Percentiles rank a stretch among this genome's conserved stretches.
These are phyloP conservation scores for Pseudopyricularia javanii DNA, from an alignment of 2,329 filamentous ascomycete species.

Conservation along the genomic window DNA sequence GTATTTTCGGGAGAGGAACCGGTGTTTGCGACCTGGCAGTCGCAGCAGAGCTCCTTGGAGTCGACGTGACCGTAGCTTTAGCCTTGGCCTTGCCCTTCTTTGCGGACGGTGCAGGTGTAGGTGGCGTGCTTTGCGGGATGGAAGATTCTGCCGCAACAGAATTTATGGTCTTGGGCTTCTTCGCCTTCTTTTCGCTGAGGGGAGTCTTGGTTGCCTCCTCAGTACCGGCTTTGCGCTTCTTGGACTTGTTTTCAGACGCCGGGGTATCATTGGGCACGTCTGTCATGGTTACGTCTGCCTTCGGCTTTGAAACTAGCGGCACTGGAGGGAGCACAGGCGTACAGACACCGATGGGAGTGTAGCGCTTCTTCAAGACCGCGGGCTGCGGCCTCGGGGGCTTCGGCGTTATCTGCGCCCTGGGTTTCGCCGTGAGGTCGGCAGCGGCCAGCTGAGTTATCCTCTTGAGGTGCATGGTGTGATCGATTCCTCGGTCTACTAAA, in stretches of 20 bases:
- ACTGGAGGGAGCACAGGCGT: slow-evolving; percentile 3
- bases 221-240: slow-evolving; percentile 26
- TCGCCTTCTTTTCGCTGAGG: slow-evolving; percentile 19
- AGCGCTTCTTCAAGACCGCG: slow-evolving; percentile 53
- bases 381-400: slow-evolving; percentile 52
- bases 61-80: slow-evolving; percentile 1
- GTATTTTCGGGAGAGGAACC: slow-evolving; percentile 5
- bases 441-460: slow-evolving; percentile 46
- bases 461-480: slow-evolving; percentile 53
- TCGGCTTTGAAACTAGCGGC: slow-evolving; percentile 2
- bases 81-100: slow-evolving; percentile 8
- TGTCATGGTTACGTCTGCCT: slow-evolving; percentile 5
- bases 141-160: slow-evolving; percentile 4
- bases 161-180: slow-evolving; percentile 15
- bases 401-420: slow-evolving; percentile 17
- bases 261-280: slow-evolving; percentile 4
- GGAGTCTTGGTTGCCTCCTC: slow-evolving; percentile 11
- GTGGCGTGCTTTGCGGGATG: background rate
- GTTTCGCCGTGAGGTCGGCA: slow-evolving; percentile 14
- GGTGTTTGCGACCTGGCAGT: slow-evolving; percentile 4
- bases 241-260: slow-evolving; percentile 18
- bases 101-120: background rate
- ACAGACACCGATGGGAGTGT: slow-evolving; percentile 49
- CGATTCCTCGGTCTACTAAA: slow-evolving; percentile 32
- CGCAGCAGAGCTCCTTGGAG: background rate